These are phyloP conservation scores for Phytophthora pisi DNA, from an alignment of 352 stramenopile species.

Conservation along the genomic window DNA sequence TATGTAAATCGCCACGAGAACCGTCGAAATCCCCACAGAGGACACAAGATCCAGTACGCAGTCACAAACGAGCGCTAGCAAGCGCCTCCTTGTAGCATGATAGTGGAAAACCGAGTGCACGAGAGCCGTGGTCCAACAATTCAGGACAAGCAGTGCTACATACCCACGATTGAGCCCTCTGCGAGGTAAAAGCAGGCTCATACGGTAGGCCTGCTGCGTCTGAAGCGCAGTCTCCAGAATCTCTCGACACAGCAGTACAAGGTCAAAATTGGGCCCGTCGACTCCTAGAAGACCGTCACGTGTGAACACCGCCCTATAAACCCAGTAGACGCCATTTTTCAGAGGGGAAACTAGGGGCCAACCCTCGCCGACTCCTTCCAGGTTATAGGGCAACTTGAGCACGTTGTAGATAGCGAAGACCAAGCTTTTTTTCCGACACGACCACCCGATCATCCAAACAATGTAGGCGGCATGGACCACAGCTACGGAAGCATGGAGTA, in stretches of 20 bases:
- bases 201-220: conserved; percentile 14
- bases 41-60: conserved; percentile 34
- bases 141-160: conserved; percentile 20
- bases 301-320: conserved; percentile 33
- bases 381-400: conserved; percentile 7
- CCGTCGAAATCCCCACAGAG: conserved; percentile 24
- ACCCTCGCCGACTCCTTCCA: conserved; percentile 1
- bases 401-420: conserved; percentile 37
- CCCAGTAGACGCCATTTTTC: conserved; percentile 19
- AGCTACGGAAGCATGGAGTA: conserved; percentile 19
- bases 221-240: conserved; percentile 21
- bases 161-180: conserved; percentile 23
- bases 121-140: conserved; percentile 29
- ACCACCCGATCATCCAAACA: conserved; percentile 34
- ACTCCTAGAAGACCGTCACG: conserved; percentile 35
- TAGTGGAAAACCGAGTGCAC: conserved; percentile 5
- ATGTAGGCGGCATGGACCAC: conserved; percentile 26
- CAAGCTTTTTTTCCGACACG: conserved; percentile 17
- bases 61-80: conserved; percentile 30
- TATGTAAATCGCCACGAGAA: conserved; percentile 7
- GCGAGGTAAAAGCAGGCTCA: conserved; percentile 13
- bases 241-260: conserved; percentile 21
- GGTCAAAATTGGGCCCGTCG: conserved; percentile 37
- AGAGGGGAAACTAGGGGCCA: conserved; percentile 2
- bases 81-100: background rate